These are phyloP conservation scores for Rutidosis leptorrhynchoides DNA, from an alignment of 129 eudicot genomes.

Conservation along the genomic window DNA sequence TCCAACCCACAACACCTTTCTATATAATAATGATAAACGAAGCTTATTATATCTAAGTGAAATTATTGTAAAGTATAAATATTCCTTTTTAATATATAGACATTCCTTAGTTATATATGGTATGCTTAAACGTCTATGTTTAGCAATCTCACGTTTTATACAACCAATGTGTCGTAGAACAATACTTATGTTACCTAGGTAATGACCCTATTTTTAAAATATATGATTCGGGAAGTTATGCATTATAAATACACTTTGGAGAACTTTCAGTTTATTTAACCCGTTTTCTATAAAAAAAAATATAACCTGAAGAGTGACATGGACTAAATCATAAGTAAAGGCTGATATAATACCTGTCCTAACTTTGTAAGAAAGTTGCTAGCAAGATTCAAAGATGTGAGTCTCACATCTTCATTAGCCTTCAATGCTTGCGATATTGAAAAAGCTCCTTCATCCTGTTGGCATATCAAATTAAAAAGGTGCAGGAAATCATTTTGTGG, in stretches of 20 bases:
- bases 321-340: neutral
- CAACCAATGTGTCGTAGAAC: neutral
- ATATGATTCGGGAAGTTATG: neutral
- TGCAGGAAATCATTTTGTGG: neutral
- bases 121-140: too few species aligned
- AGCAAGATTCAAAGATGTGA: constrained; percentile 66
- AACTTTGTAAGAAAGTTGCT: constrained; percentile 82
- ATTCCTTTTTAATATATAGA: too few species aligned
- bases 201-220: too few species aligned
- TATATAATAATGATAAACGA: too few species aligned
- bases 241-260: neutral
- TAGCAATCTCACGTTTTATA: neutral
- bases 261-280: neutral
- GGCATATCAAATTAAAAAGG: constrained; percentile 10
- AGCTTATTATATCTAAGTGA: too few species aligned
- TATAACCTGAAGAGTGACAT: neutral
- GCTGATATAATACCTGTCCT: constrained; percentile 67
- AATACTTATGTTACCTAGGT: neutral
- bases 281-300: neutral
- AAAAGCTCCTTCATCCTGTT: constrained; percentile 93
- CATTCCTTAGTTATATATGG: too few species aligned
- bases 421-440: constrained; percentile 95
- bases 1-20: neutral
- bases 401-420: constrained; percentile 90
- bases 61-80: too few species aligned